These are phyloP conservation scores for Citrus sinensis DNA, from an alignment of 345 rosid species.

Conservation along the genomic window DNA sequence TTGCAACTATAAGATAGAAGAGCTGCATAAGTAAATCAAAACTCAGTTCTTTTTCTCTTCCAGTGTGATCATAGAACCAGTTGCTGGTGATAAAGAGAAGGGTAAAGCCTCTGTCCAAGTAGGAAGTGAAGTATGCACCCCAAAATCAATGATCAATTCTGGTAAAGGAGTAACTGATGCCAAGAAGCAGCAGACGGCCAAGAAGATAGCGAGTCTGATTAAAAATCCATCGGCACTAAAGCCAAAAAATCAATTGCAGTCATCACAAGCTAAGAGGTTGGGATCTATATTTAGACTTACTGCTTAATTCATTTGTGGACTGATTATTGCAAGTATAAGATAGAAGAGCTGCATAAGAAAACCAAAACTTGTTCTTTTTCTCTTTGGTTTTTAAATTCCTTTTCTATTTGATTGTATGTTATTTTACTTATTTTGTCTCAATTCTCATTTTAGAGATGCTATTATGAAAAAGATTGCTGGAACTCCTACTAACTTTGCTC, in stretches of 20 bases:
- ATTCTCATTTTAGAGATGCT: conserved; percentile 32
- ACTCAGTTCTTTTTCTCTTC: conserved; percentile 11
- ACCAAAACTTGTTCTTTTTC: neutral
- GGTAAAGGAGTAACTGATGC: conserved; percentile 34
- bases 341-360: neutral
- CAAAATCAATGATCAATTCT: conserved; percentile 30
- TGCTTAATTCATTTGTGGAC: neutral
- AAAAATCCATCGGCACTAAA: conserved; percentile 61
- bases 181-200: conserved; percentile 64
- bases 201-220: conserved; percentile 49
- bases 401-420: neutral
- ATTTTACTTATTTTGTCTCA: neutral
- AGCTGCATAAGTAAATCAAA: neutral
- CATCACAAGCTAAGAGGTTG: conserved; percentile 46
- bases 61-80: conserved; percentile 16
- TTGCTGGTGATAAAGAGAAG: conserved; percentile 35
- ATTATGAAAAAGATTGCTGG: conserved; percentile 30
- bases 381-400: neutral
- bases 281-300: neutral
- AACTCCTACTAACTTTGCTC: conserved; percentile 55
- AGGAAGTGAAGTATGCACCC: conserved; percentile 46
- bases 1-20: neutral
- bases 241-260: conserved; percentile 41
- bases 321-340: neutral
- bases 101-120: conserved; percentile 19